Evolutionary conservation across 2,329 filamentous ascomycete species (phyloP), one percentile per base, ranked within the genome.

Genomic region (Pseudogymnoascus destructans): DNA sequence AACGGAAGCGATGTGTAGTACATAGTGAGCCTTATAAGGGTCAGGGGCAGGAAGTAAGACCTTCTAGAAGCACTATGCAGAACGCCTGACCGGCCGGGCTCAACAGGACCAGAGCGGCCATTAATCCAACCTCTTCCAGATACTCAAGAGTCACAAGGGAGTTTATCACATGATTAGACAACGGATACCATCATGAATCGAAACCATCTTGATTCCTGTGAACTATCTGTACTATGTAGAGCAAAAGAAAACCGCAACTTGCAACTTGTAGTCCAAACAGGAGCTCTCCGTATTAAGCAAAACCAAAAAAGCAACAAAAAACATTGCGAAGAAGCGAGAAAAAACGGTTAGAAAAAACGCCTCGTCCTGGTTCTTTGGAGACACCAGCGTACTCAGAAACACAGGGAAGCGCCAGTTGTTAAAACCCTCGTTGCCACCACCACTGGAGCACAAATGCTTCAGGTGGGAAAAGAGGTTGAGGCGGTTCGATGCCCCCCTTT

Each of bases 171-270:
- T 52, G 42, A 49, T 49, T 27, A 49, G 10, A 49, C 8, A 6
- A 49, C 5, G 3, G 15, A 21, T 21, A 27, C 19, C 11, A 21
- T 25, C 1, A 10, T 52, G n/a, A 52, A 30, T 52, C 42, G 42
- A 52, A 49, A 23, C 23, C n/a, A 1, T 7, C n/a, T 52, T 30
- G 23, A 52, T 52, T 52, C 42, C 42, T 52, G 42, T 52, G 42
- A 52, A 52, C 42, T 52, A 52, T 52, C 42, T 52, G 42, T 52
- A 52, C 42, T 52, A 52, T 52, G 42, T 52, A 52, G 23, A 15
- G n/a, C 42, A 25, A 46, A 46, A 15, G 9, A 25, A n/a, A 13
- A 23, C 36, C 17, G 10, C 38, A 40, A 40, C 7, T 25, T 5
- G 10, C 38, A 40, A 40, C 7, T 25, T 5, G 23, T 27, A 30